phyloP scores from a whole-genome alignment of 495 filamentous ascomycete species.

The Podospora australis region DNA sequence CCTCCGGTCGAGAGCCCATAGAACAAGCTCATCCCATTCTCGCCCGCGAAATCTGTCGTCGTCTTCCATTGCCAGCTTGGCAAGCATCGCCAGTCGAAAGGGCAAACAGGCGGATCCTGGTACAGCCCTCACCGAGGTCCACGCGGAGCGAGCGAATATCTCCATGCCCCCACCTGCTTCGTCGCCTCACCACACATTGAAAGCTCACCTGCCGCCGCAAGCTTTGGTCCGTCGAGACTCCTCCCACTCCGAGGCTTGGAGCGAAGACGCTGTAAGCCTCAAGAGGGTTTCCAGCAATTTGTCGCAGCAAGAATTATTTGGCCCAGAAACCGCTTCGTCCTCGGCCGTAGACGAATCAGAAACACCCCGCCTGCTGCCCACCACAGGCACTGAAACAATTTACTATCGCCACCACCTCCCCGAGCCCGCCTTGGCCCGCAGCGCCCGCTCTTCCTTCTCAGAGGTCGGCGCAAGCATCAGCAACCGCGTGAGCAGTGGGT shows the following conservation, averaged over 20 bases:
- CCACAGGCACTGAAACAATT: slow-evolving; percentile 18
- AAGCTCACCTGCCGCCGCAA: slow-evolving; percentile 7
- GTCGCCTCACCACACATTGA: slow-evolving; percentile 16
- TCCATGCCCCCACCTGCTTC: slow-evolving; percentile 52
- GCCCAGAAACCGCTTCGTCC: slow-evolving; percentile 19
- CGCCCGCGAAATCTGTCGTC: slow-evolving; percentile 18
- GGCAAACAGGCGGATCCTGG: slow-evolving; percentile 48
- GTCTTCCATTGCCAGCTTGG: slow-evolving; percentile 15
- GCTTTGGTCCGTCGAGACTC: slow-evolving; percentile 25
- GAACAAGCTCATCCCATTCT: slow-evolving; percentile 9
- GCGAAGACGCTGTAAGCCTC: slow-evolving; percentile 13
- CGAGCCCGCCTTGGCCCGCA: slow-evolving; percentile 42
- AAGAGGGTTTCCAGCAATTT: slow-evolving; percentile 8
- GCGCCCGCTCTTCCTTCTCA: slow-evolving; percentile 30
- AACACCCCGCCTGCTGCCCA: slow-evolving; percentile 35
- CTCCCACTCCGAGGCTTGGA: slow-evolving; percentile 26
- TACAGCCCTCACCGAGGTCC: slow-evolving; percentile 31
- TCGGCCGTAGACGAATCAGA: slow-evolving; percentile 30
- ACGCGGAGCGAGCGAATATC: slow-evolving; percentile 50
- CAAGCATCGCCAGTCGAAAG: slow-evolving; percentile 39
- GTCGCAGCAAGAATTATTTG: slow-evolving; percentile 17
- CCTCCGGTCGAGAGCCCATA: slow-evolving; percentile 9
- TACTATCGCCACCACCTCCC: slow-evolving; percentile 29
- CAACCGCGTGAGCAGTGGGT: slow-evolving; percentile 60
- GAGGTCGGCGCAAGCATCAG: slow-evolving; percentile 34